Evolutionary conservation across 352 stramenopile genomes (phyloP).

Genomic region (Globisporangium okanoganense): DNA sequence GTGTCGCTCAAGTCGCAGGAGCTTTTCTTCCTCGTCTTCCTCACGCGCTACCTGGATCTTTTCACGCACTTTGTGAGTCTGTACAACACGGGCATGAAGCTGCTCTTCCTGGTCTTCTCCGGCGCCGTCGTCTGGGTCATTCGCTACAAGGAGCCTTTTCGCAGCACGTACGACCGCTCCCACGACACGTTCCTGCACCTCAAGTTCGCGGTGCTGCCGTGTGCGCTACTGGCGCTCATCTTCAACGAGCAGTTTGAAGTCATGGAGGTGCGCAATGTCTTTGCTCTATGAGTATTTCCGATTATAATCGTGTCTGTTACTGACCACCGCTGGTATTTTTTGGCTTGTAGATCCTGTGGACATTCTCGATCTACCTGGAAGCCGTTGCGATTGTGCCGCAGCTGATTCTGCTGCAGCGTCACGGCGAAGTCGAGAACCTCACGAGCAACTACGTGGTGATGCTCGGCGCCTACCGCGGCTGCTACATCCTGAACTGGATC

Average conservation of each 20-base stretch:
- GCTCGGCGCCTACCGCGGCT: slow-evolving; percentile 95
- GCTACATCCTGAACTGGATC: slow-evolving; percentile 99
- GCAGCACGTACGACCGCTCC: slow-evolving; percentile 97
- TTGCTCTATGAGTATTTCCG: not conserved
- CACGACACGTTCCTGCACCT: slow-evolving; percentile 99
- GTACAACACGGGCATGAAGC: slow-evolving; percentile 99
- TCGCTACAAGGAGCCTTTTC: slow-evolving; percentile 94
- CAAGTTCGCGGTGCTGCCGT: slow-evolving; percentile 97
- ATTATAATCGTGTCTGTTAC: not conserved
- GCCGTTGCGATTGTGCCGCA: slow-evolving; percentile 98
- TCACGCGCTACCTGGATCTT: slow-evolving; percentile 98
- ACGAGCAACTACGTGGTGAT: slow-evolving; percentile 99
- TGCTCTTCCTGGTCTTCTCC: slow-evolving; percentile 97
- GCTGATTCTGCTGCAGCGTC: slow-evolving; percentile 98
- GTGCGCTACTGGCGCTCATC: slow-evolving; percentile 93
- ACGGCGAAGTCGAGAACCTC: slow-evolving; percentile 98
- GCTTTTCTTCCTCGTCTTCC: slow-evolving; percentile 98
- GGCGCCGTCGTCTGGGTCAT: slow-evolving; percentile 99
- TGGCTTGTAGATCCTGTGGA: slow-evolving; percentile 91
- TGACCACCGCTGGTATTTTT: not conserved
- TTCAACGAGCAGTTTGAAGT: slow-evolving; percentile 93
- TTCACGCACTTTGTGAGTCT: slow-evolving; percentile 94
- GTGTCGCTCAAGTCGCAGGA: slow-evolving; percentile 99
- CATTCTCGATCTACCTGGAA: slow-evolving; percentile 99
- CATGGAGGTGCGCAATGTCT: slow-evolving; percentile 53